Conservation (phyloP, 2,329 filamentous ascomycete genomes). For the Bretziella fagacearum region DNA sequence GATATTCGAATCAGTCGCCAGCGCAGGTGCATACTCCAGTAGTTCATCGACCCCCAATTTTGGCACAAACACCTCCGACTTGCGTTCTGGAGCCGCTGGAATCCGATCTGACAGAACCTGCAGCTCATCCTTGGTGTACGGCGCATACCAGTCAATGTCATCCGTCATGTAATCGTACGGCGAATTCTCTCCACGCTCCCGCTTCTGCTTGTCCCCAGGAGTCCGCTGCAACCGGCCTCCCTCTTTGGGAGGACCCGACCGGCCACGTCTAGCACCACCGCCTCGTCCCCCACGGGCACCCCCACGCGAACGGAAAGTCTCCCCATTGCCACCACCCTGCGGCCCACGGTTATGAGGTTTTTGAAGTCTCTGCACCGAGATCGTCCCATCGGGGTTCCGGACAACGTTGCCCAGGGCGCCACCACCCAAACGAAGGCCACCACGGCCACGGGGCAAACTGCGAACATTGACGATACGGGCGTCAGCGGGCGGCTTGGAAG, state of each 20-base stretch:
- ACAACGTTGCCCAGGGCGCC: constrained; percentile 12
- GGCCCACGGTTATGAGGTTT: constrained; percentile 6
- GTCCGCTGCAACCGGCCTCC: constrained; percentile 15
- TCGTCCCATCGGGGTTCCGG: constrained; percentile 12
- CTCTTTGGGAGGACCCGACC: constrained; percentile 16
- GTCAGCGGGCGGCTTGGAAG: constrained; percentile 6
- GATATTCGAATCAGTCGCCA: constrained; percentile 21
- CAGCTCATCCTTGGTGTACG: constrained; percentile 20
- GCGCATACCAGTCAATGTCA: constrained; percentile 17
- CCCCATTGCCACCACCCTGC: constrained; percentile 11
- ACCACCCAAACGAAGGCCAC: constrained; percentile 17
- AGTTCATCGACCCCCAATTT: constrained; percentile 23
- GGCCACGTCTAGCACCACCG: constrained; percentile 17
- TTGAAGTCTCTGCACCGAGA: constrained; percentile 9
- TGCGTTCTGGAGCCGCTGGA: constrained; percentile 9
- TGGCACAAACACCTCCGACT: constrained; percentile 20
- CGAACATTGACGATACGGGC: constrained; percentile 25
- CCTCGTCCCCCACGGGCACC: constrained; percentile 15
- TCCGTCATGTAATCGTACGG: constrained; percentile 18
- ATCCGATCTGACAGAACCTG: constrained; percentile 12
- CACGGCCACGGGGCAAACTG: constrained; percentile 22
- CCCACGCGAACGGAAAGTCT: constrained; percentile 14
- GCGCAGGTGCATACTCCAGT: constrained; percentile 21
- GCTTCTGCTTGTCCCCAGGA: constrained; percentile 8
- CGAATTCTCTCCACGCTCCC: constrained; percentile 16